Conservation (phyloP, 2,329 filamentous ascomycete species). For the Ophidiomyces ophidiicola region DNA sequence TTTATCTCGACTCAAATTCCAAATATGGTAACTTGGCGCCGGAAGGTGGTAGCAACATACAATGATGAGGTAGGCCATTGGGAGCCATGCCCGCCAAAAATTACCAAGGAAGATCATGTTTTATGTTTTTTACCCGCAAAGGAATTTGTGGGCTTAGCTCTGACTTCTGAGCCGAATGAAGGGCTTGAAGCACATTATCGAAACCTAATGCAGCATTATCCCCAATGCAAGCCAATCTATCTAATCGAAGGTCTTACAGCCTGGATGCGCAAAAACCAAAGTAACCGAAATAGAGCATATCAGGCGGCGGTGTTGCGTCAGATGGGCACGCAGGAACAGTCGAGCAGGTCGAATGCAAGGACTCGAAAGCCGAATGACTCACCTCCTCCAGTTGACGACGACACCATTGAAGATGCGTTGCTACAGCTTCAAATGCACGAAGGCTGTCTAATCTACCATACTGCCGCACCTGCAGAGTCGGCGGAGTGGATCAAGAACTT, state of each 20-base stretch:
- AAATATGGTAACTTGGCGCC: constrained; percentile 53
- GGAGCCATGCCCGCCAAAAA: constrained; percentile 45
- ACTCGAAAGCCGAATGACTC: constrained; percentile 30
- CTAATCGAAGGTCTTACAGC: constrained; percentile 56
- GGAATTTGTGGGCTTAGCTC: constrained; percentile 52
- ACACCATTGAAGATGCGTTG: constrained; percentile 57
- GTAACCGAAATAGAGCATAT: constrained; percentile 55
- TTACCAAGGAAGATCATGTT: constrained; percentile 47
- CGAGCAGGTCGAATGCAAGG: constrained; percentile 19
- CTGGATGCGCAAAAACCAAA: constrained; percentile 59
- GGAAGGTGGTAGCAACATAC: constrained; percentile 53
- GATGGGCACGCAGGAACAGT: constrained; percentile 17
- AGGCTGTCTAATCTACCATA: constrained; percentile 58
- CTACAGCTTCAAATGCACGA: constrained; percentile 58
- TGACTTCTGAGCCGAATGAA: constrained; percentile 26
- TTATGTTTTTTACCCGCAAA: constrained; percentile 51
- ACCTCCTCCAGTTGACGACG: constrained; percentile 49
- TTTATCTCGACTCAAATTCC: constrained; percentile 33
- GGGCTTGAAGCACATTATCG: constrained; percentile 49
- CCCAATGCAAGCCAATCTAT: constrained; percentile 49
- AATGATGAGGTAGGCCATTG: constrained; percentile 51
- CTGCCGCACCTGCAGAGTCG: constrained; percentile 47
- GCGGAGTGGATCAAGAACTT: constrained; percentile 62
- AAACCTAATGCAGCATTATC: constrained; percentile 44
- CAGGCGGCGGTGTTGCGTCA: constrained; percentile 48